Conservation (phyloP, 768 basidiomycete species). For the Podaxis sp. region DNA sequence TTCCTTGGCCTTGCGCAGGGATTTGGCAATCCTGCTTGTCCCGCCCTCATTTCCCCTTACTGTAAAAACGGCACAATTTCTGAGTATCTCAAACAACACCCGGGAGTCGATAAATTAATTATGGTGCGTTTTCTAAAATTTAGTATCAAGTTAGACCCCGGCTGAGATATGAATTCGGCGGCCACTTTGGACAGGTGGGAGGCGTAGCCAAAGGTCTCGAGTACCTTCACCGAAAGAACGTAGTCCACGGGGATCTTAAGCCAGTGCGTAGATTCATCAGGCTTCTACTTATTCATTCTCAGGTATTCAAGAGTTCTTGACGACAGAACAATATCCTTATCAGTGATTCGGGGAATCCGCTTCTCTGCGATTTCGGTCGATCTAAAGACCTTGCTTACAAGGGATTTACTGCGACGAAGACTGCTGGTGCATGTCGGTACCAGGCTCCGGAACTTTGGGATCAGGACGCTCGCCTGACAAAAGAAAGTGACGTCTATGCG, state of each 20-base stretch:
- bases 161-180: too few relatives aligned
- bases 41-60: neutral
- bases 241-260: slow-evolving; percentile 82
- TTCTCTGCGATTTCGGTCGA: neutral
- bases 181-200: slow-evolving; percentile 33
- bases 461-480: neutral
- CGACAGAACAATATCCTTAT: neutral
- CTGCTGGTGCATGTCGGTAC: neutral
- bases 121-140: neutral
- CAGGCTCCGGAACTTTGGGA: neutral
- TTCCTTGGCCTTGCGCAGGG: neutral
- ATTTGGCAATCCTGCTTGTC: neutral
- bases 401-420: neutral
- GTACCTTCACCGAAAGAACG: slow-evolving; percentile 65
- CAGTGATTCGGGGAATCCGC: neutral
- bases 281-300: neutral
- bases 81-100: neutral
- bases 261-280: slow-evolving; percentile 34
- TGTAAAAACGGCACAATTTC: neutral
- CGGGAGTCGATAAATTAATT: neutral
- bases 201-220: slow-evolving; percentile 81
- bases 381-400: neutral
- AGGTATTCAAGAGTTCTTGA: neutral
- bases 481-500: neutral
- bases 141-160: neutral